phyloP scores from a whole-genome alignment of 305 asterid species.

The Fraxinus floribunda region DNA sequence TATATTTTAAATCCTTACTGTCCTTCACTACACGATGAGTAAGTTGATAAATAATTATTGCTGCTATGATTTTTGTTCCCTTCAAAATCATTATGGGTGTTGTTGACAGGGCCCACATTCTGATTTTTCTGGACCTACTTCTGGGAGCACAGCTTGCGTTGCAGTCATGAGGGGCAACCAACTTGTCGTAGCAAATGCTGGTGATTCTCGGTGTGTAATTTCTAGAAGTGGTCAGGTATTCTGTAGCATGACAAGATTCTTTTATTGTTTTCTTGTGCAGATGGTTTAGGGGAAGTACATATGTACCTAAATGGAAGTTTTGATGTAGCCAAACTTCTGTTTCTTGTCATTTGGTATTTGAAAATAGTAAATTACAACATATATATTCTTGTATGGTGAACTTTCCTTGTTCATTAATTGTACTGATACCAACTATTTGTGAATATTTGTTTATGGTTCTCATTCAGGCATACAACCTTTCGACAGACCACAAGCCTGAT shows the following conservation, averaged over 20 bases:
- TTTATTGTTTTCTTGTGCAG: background rate
- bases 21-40: background rate
- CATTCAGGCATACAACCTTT: slow-evolving; percentile 78
- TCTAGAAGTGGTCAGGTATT: slow-evolving; percentile 95
- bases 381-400: background rate
- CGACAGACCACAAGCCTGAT: slow-evolving; percentile 94
- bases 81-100: background rate
- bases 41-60: background rate
- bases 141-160: slow-evolving; percentile 93
- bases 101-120: slow-evolving; percentile 83
- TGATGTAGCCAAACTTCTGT: background rate
- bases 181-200: slow-evolving; percentile 90
- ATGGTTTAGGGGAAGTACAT: background rate
- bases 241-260: background rate
- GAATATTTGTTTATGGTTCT: slow-evolving; percentile 8
- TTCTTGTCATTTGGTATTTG: background rate
- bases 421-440: slow-evolving; percentile 11
- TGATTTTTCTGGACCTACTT: slow-evolving; percentile 88
- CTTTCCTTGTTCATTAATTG: background rate
- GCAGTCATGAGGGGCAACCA: slow-evolving; percentile 71
- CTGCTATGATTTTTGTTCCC: background rate
- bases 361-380: background rate
- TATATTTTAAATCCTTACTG: background rate
- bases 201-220: slow-evolving; percentile 96
- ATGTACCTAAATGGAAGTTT: background rate